phyloP scores from a whole-genome alignment of 1,139 yeast species.

The Hyphopichia pseudoburtonii region DNA sequence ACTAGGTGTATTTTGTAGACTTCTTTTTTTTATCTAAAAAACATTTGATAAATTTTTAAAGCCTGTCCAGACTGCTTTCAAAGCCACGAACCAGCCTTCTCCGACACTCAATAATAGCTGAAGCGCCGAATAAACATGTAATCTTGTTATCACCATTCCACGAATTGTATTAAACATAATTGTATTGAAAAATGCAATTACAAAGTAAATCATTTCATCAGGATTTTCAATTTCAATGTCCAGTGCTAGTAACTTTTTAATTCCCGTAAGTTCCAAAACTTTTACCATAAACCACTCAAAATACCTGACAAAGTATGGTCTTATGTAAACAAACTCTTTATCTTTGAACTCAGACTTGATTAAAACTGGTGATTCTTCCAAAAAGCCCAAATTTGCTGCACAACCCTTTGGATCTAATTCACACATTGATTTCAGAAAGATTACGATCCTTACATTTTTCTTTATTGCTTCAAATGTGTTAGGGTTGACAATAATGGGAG shows the following conservation, averaged over 20 bases:
- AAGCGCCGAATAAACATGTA: constrained; percentile 19
- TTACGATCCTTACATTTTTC: constrained; percentile 13
- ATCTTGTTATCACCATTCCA: constrained; percentile 17
- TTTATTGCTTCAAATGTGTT: constrained; percentile 11
- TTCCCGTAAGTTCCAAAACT: neutral
- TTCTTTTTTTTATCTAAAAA: too few species aligned
- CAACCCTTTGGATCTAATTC: constrained; percentile 16
- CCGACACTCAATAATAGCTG: neutral
- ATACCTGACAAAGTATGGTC: constrained; percentile 14
- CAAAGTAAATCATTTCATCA: constrained; percentile 13
- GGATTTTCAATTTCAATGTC: neutral
- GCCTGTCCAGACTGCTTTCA: neutral
- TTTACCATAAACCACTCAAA: constrained; percentile 12
- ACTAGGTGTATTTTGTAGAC: too few species aligned
- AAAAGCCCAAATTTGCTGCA: too few species aligned
- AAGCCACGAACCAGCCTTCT: neutral
- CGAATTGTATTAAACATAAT: constrained; percentile 15
- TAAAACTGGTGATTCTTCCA: constrained; percentile 6
- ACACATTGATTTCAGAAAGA: constrained; percentile 17
- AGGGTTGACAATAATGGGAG: constrained; percentile 12
- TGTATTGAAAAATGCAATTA: constrained; percentile 17
- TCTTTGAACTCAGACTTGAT: constrained; percentile 12
- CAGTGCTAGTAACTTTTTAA: neutral
- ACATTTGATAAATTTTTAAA: too few species aligned
- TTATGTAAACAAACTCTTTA: constrained; percentile 18